A percentile compares a stretch with the other conserved stretches of the same genome.
phyloP scores from a whole-genome alignment of 352 stramenopile species.

The Globisporangium spinosum region DNA sequence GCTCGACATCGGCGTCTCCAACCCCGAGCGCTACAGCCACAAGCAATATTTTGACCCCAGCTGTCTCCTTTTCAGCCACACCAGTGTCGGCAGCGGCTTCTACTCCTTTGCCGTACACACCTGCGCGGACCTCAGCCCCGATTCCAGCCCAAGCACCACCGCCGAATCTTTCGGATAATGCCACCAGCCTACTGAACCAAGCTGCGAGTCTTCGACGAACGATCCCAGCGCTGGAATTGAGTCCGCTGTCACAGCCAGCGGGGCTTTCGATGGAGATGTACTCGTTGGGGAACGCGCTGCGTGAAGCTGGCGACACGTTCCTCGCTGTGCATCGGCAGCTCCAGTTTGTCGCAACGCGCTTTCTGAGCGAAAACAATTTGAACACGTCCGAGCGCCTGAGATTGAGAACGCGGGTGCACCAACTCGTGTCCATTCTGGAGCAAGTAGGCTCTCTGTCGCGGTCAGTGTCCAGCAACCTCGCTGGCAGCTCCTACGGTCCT shows the following conservation, averaged over 20 bases:
- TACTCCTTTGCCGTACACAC: not conserved
- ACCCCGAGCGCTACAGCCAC: not conserved
- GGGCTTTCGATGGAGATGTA: slow-evolving; percentile 29
- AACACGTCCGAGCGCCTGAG: slow-evolving; percentile 20
- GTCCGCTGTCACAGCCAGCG: slow-evolving; percentile 19
- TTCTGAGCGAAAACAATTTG: slow-evolving; percentile 27
- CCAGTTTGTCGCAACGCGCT: slow-evolving; percentile 25
- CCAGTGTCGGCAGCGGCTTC: not conserved
- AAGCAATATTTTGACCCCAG: not conserved
- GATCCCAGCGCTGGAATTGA: slow-evolving; percentile 27
- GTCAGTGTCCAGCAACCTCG: slow-evolving; percentile 15
- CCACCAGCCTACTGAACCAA: slow-evolving; percentile 20
- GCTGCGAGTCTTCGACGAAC: slow-evolving; percentile 22
- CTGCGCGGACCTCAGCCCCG: not conserved
- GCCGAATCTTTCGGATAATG: not conserved
- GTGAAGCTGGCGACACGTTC: slow-evolving; percentile 32
- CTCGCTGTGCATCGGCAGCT: slow-evolving; percentile 35
- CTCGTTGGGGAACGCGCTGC: slow-evolving; percentile 25
- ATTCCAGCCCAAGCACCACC: not conserved
- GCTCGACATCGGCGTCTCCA: not conserved
- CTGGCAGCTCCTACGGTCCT: slow-evolving; percentile 17
- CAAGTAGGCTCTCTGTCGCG: slow-evolving; percentile 14
- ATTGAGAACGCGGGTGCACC: slow-evolving; percentile 22
- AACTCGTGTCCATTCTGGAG: slow-evolving; percentile 24
- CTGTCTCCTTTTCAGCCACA: not conserved